phyloP scores from a whole-genome alignment of 139 green algal genomes.

The Ettlia oleoabundans region DNA sequence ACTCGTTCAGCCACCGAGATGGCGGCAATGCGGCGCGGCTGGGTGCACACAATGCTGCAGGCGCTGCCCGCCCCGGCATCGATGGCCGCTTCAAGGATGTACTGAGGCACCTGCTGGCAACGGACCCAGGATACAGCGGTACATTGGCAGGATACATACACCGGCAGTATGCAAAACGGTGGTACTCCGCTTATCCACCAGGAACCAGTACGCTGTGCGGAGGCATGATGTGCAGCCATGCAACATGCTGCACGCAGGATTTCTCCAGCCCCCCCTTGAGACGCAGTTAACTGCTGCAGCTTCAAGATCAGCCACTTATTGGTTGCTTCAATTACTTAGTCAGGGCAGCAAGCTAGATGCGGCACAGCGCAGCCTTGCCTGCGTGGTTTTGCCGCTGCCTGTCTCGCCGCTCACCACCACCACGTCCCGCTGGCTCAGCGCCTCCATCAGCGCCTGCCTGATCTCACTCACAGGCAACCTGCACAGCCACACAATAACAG shows the following conservation, averaged over 20 bases:
- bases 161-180: no score
- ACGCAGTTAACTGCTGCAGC: no score
- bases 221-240: no score
- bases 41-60: slow-evolving; percentile 85
- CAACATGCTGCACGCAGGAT: no score
- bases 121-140: no score
- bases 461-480: slow-evolving; percentile 47
- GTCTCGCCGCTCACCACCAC: slow-evolving; percentile 83
- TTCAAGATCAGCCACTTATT: no score
- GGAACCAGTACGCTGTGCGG: no score
- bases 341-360: not conserved
- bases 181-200: no score
- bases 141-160: not conserved
- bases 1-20: slow-evolving; percentile 89
- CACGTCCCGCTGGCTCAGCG: slow-evolving; percentile 60
- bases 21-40: slow-evolving; percentile 92
- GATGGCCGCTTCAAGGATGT: slow-evolving; percentile 75
- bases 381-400: slow-evolving; percentile 90
- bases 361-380: slow-evolving; percentile 29
- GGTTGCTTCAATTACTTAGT: not conserved
- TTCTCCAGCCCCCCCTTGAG: no score
- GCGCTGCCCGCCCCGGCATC: slow-evolving; percentile 44
- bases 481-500: no score
- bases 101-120: slow-evolving; percentile 84
- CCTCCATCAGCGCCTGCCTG: slow-evolving; percentile 43